Conservation (phyloP, 2,329 filamentous ascomycete genomes). For the Fusarium virguliforme region DNA sequence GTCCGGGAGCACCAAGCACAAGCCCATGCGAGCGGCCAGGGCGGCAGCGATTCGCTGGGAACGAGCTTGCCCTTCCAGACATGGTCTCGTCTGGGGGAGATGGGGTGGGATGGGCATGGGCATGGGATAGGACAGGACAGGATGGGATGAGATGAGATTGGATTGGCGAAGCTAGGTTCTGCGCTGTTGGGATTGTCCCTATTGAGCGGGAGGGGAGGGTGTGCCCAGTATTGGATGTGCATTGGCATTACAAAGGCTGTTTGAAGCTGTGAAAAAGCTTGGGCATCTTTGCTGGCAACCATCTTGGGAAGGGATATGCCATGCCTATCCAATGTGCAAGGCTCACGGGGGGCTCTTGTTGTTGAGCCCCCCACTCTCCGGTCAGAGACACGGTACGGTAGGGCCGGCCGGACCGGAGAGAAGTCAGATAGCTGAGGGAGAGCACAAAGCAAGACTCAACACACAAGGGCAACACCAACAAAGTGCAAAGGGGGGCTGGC, state of each 20-base stretch:
- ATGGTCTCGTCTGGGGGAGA: constrained; percentile 31
- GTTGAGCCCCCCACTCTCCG: constrained; percentile 33
- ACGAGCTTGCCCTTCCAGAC: constrained; percentile 21
- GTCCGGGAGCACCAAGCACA: constrained; percentile 36
- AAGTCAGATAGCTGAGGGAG: constrained; percentile 10
- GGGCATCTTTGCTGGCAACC: constrained; percentile 8
- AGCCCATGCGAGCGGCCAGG: constrained; percentile 42
- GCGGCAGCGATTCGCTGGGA: constrained; percentile 47
- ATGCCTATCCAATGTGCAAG: constrained; percentile 1
- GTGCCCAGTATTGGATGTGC: constrained; percentile 11
- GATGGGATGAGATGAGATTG: constrained; percentile 50
- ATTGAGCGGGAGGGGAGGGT: constrained; percentile 12
- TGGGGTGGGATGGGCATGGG: constrained; percentile 30
- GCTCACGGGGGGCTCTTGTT: constrained; percentile 17
- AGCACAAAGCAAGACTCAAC: background rate
- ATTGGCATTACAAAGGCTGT: constrained; percentile 36
- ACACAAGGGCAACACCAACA: constrained; percentile 6
- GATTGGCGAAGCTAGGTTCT: constrained; percentile 42
- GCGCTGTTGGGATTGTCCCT: constrained; percentile 27
- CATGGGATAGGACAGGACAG: constrained; percentile 14
- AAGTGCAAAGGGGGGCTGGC: constrained; percentile 20
- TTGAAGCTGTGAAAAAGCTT: constrained; percentile 25
- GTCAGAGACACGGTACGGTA: constrained; percentile 16
- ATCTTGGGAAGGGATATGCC: constrained; percentile 9
- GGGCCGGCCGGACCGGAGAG: constrained; percentile 45